Evolutionary conservation across 768 basidiomycete genomes (phyloP), one percentile per base, ranked within the genome.

Genomic region (Cantharellus cinnabarinus): DNA sequence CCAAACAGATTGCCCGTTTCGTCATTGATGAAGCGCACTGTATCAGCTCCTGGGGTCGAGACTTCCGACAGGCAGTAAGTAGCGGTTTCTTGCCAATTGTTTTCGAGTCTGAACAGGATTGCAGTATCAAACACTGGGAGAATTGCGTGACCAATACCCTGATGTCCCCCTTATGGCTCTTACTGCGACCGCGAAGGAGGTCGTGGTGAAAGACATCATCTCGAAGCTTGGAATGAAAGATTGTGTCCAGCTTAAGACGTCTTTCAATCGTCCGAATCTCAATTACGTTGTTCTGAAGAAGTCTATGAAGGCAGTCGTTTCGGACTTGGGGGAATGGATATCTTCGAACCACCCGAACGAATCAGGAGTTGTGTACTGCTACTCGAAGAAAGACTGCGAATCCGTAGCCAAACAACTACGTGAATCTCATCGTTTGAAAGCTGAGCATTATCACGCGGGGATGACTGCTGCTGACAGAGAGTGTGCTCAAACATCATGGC

Each of bases 1-100:
- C 71, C 35, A 71, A 75, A 3, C 71, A 77, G 59, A 68, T 99
- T 44, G 90, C 89, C 10, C 74, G 94, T 40, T 94, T 99, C 67
- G 91, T 95, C 1, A 77, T 97, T 56, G 95, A 99, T 67, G 95
- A 99, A 68, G 94, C 91, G 2, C 95, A 99, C 68, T 90, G 89
- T 68, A 86, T 98, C 50, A 83, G 81, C 10, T 81, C 82, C 29
- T 98, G 95, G 95, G 95, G 94, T 3, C 81, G 91, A 66, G 84
- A 91, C 67, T 93, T 95, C 66, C 80, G 94, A 56, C 78, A 79
- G n/a, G 79, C 85, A 35, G 85, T 87, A 70, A 64, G 82, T 68
- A 14, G 14, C 15, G 7, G 41, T 41, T 38, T 5, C 5, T 57
- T 40, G 5, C 20, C 20, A 29, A 29, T 29, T 29, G 20, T 14